Base-by-base conservation (phyloP, 257 asterid genomes). In the Mentha longifolia region DNA sequence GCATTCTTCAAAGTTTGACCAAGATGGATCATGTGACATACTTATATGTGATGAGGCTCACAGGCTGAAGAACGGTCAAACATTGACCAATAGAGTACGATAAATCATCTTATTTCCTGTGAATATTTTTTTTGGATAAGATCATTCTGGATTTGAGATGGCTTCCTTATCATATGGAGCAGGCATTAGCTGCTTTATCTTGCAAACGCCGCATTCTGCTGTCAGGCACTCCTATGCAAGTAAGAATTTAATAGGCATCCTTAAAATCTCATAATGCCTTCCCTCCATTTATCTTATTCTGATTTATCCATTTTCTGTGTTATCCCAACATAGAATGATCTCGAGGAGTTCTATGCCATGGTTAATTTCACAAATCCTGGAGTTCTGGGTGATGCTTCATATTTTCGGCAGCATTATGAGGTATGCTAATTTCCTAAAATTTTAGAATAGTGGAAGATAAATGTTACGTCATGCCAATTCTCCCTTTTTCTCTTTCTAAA, bases 201-300 rank as follows among this genome's bases (percentile, higher is more conserved):
- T 91, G 99, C 89, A 88, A 79, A 69, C 92, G 96, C 10, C 96
- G 97, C 76, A 85, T 94, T 76, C 81, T 94, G 61, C 73, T 94
- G 81, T 91, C 97, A 30, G 99, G 97, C 80, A 94, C 99, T 72
- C 99, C 99, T 57, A 91, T 94, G 96, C 99, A 94, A 80, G 99
- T 94, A 78, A 82, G 97, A 42, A 63, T 68, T 56, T 22, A 72
- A 76, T 72, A 35, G 11, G 42, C 62, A 75, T 65, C 63, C 51
- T 74, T 65, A 31, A 61, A 16, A 41, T 67, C 68, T 66, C 54
- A 15, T 65, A 15, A 13, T 73, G 28, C 63, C 55, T 77, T 19
- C 50, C 42, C 42, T 74, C 58, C 15, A 13, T 58, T 75, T 25
- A 33, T 61, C 25, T 60, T 39, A 41, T 35, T 67, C 10, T 51